A percentile compares a stretch with the other conserved stretches of the same genome.
phyloP scores from a whole-genome alignment of 352 stramenopile species.

The Pythium rishiriense region DNA sequence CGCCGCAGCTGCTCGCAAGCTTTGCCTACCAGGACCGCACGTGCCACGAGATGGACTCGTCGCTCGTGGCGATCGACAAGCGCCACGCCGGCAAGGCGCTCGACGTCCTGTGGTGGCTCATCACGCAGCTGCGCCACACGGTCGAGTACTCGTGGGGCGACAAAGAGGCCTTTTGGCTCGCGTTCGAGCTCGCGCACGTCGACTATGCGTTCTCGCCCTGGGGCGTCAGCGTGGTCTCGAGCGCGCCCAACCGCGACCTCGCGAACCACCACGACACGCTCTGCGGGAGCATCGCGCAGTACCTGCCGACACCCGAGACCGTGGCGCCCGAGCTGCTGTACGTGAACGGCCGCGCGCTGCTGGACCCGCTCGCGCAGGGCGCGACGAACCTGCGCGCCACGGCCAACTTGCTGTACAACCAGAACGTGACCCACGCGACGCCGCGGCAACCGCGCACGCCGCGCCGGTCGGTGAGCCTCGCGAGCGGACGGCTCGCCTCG shows the following conservation, averaged over 20 bases:
- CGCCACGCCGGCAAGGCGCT: constrained; percentile 31
- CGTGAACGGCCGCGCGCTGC: constrained; percentile 51
- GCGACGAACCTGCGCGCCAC: not conserved
- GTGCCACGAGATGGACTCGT: constrained; percentile 63
- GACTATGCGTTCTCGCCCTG: constrained; percentile 71
- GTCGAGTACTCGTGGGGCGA: constrained; percentile 55
- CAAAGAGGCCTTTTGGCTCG: constrained; percentile 69
- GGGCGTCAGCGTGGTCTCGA: constrained; percentile 55
- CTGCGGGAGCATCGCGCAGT: constrained; percentile 72
- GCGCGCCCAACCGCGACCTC: constrained; percentile 51
- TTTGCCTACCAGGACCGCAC: constrained; percentile 38
- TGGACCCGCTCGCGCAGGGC: constrained; percentile 45
- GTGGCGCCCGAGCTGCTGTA: constrained; percentile 41
- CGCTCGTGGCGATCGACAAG: constrained; percentile 56
- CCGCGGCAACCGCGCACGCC: constrained; percentile 37
- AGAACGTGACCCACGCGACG: constrained; percentile 48
- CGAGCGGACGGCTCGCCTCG: not conserved
- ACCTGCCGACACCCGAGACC: constrained; percentile 30
- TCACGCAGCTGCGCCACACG: constrained; percentile 49
- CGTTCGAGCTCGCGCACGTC: constrained; percentile 49
- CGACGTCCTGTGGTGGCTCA: constrained; percentile 54
- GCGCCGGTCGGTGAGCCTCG: not conserved
- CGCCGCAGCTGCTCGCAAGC: constrained; percentile 28
- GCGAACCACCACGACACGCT: constrained; percentile 51
- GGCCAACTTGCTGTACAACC: constrained; percentile 47